Evolutionary conservation across 768 basidiomycete genomes (phyloP), one percentile per base, ranked within the genome.

Genomic region (Lentinula sp.): DNA sequence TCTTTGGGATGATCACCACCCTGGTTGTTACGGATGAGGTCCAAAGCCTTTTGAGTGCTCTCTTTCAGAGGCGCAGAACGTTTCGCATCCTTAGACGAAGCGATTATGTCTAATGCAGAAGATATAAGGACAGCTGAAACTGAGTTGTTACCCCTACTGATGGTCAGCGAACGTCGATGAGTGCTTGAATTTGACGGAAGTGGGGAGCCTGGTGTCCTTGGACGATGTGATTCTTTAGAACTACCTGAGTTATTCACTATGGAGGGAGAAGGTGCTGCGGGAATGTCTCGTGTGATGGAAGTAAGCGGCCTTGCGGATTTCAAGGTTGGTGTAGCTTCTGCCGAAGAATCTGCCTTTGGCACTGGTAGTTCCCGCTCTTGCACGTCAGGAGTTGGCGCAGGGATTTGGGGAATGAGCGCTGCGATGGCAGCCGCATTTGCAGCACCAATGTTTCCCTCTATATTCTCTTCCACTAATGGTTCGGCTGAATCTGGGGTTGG

Each of bases 51-150:
- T 63, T 89, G 87, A 0, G 90, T 87, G 64, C 88, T 89, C 45
- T 95, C 92, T n/a, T 84, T 84, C 49, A 97, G 81, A n/a, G 88
- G 84, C 3, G 77, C 72, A 5, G 90, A 93, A 37, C 90, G 85
- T 64, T 86, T 93, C 13, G 94, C 94, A 69, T 96, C 95, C 69
- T 89, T 91, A 0, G 95, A 96, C 11, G 88, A 77, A 40, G 88
- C 84, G 69, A 97, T 95, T 7, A 84, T 85, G 69, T 96, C 92
- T 62, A 97, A 74, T 4, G 95, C 93, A 11, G 91, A 88, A 5
- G 89, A 81, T 64, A 94, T 90, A 55, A 94, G 80, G 23, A 92
- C 88, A 46, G 86, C 81, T 2, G 91, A 93, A 45, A 93, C 88
- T 7, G 82, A 86, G 66, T 84, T 80, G 66, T 84, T 80, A 5